Evolutionary conservation across 2,329 filamentous ascomycete species (phyloP).

Genomic region (Hymenoscyphus infarciens): DNA sequence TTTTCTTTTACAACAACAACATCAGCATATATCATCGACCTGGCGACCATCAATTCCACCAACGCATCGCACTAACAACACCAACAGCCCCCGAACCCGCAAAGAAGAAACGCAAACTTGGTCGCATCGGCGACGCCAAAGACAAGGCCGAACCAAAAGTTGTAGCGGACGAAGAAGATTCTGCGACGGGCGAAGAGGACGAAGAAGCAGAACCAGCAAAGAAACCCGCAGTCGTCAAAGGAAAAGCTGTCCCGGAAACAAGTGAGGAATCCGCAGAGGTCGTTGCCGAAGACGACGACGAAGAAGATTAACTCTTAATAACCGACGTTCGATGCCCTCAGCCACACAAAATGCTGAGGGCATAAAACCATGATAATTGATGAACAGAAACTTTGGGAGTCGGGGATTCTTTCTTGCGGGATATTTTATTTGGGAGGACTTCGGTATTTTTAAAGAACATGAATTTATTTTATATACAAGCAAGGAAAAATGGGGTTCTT

Average conservation of each 20-base stretch:
- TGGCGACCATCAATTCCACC: neutral
- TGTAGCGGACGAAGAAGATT: constrained; percentile 15
- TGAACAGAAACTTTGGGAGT: neutral
- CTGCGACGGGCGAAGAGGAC: constrained; percentile 11
- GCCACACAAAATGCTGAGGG: neutral
- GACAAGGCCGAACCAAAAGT: constrained; percentile 16
- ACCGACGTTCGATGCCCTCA: neutral
- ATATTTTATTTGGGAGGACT: neutral
- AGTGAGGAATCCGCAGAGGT: constrained; percentile 9
- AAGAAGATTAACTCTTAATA: constrained; percentile 8
- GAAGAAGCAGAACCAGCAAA: constrained; percentile 18
- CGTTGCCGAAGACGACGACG: constrained; percentile 14
- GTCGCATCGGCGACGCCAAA: constrained; percentile 7
- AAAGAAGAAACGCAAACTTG: constrained; percentile 29
- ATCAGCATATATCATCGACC: neutral
- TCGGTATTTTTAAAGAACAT: neutral
- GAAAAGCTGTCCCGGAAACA: constrained; percentile 7
- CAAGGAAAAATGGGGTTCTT: neutral
- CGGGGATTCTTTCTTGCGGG: neutral
- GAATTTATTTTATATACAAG: neutral
- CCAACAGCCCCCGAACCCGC: constrained; percentile 22
- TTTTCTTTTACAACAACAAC: neutral
- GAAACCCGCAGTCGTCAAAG: constrained; percentile 9
- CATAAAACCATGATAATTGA: neutral
- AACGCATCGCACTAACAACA: constrained; percentile 11